A percentile compares a stretch with the other conserved stretches of the same genome.
Conservation (phyloP, 2,329 filamentous ascomycete genomes). For the Xylariales sp. region DNA sequence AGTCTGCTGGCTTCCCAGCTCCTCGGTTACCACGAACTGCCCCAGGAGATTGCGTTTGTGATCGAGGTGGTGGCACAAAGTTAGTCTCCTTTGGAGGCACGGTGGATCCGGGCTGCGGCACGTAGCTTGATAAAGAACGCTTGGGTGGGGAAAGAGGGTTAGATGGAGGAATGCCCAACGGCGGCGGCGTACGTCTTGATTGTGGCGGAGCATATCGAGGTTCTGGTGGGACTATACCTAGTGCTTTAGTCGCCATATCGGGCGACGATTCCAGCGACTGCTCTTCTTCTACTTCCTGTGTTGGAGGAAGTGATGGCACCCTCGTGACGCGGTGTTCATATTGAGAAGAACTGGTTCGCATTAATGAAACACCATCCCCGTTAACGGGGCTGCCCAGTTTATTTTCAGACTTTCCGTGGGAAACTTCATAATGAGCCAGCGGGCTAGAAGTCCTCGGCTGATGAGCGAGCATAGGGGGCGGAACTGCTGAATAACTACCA, state of each 20-base stretch:
- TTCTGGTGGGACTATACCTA: constrained; percentile 46
- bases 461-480: constrained; percentile 64
- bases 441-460: constrained; percentile 74
- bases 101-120: constrained; percentile 54
- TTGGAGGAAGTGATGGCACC: constrained; percentile 69
- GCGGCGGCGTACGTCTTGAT: constrained; percentile 63
- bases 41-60: constrained; percentile 72
- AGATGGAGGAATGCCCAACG: constrained; percentile 55
- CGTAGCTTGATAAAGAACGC: constrained; percentile 62
- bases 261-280: constrained; percentile 52
- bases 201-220: constrained; percentile 55
- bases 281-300: constrained; percentile 71
- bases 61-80: constrained; percentile 68
- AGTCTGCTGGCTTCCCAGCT: constrained; percentile 52
- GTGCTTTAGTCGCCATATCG: constrained; percentile 40
- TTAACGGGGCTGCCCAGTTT: constrained; percentile 48
- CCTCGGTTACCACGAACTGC: constrained; percentile 56
- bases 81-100: constrained; percentile 50
- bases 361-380: constrained; percentile 56
- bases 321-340: constrained; percentile 67
- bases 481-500: constrained; percentile 56
- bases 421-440: constrained; percentile 71
- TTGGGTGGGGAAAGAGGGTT: constrained; percentile 67
- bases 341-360: constrained; percentile 63
- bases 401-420: constrained; percentile 54